A percentile compares a stretch with the other conserved stretches of the same genome.
These are phyloP conservation scores for Parsonsia alboflavescens DNA, from an alignment of 257 asterid species.

Conservation along the genomic window DNA sequence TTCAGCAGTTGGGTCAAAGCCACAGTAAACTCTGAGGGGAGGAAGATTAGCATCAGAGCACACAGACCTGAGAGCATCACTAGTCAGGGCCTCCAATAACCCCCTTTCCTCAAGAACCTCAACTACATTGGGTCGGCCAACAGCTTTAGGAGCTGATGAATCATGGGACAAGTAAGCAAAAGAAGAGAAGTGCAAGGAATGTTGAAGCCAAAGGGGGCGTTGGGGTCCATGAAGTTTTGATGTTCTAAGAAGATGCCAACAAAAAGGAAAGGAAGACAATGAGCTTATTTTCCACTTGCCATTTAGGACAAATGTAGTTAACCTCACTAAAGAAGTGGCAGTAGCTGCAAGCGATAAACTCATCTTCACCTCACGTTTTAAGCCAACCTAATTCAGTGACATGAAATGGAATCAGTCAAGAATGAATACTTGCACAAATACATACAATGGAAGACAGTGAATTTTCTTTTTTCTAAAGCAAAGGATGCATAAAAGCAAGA, in stretches of 20 bases:
- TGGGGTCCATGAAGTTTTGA: neutral
- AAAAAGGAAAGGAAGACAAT: neutral
- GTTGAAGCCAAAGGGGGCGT: neutral
- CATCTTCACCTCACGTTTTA: constrained; percentile 1
- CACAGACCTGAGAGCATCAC: constrained; percentile 39
- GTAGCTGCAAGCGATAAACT: neutral
- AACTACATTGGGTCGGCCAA: constrained; percentile 42
- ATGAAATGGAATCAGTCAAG: neutral
- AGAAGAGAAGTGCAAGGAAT: neutral
- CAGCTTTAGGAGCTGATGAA: neutral
- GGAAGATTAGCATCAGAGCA: constrained; percentile 27
- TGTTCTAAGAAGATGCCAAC: neutral
- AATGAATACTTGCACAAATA: neutral
- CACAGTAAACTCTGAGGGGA: constrained; percentile 70
- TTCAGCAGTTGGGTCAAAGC: constrained; percentile 96
- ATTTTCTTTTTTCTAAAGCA: neutral
- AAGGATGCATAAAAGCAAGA: neutral
- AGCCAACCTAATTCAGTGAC: neutral
- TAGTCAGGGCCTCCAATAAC: constrained; percentile 65
- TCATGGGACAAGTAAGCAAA: neutral
- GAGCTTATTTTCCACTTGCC: neutral
- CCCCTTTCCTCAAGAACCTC: constrained; percentile 72
- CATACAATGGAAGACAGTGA: neutral
- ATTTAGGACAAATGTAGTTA: neutral
- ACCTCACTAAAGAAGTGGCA: neutral